Base-by-base conservation (phyloP, 768 basidiomycete species). In the Mycena filopes region DNA sequence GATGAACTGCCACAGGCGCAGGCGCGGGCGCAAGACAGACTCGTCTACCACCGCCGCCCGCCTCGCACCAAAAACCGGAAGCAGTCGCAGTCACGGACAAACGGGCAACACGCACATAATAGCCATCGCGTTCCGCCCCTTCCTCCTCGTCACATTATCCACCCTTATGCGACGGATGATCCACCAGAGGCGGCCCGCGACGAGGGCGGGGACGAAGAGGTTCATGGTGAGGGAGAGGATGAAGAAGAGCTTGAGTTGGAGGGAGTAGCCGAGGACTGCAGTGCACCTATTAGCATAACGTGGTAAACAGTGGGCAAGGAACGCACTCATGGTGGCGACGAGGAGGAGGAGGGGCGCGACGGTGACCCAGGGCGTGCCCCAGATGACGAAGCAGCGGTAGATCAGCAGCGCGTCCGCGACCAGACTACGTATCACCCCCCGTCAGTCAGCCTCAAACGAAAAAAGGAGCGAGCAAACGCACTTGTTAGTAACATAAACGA, bases 381-480 rank as follows among this genome's bases (percentile, higher is more conserved):
- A 81, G 38, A 81, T 76, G n/a, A 79, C 74, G 60, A 76, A 80
- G 55, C 80, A 82, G 42, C 81, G 74, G 65, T 81, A 80, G 28
- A 73, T 70, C 42, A 81, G 67, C 26, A 80, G 73, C 21, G 67
- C 67, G 60, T 81, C 77, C 7, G 77, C 79, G 26, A 79, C 45
- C 26, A 78, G 69, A 55, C 77, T 78, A n/a, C 51, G 10, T 2
- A 29, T 20, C n/a, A n/a, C n/a, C n/a, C n/a, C n/a, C n/a, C n/a
- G 26, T 33, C 8, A n/a, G 31, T 41, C n/a, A n/a, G n/a, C 4
- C 40, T 18, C 29, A 11, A n/a, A n/a, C n/a, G 9, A 15, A 25
- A 26, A 26, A 16, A 15, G 36, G 51, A 18, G 25, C 2, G 5
- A 16, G 20, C 12, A 11, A 21, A 3, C 25, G 33, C 58, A 82